Base-by-base conservation (phyloP, 805 yeast genomes). In the Yamadazyma phyllophila region DNA sequence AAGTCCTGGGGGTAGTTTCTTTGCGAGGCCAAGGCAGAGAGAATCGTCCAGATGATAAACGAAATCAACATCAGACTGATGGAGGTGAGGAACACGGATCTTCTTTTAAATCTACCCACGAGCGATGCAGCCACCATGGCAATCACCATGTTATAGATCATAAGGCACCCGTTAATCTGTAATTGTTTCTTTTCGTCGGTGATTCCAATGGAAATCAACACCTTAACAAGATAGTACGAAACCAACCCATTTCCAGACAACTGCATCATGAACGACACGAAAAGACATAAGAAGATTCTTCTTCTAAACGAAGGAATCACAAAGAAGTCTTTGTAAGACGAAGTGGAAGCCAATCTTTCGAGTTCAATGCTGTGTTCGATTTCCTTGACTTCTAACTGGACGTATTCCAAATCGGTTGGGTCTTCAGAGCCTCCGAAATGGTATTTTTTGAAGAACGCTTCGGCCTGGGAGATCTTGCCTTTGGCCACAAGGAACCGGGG, bases 171-270 rank as follows among this genome's bases (percentile, higher is more conserved):
- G 56, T 78, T 78, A 56, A 77, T 70, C 41, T 71, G 57, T 44
- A 77, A 66, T 59, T 78, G 78, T 43, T 63, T 60, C 43, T 60
- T 60, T 24, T 67, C 62, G 11, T 64, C 66, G 38, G 76, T 75
- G 54, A 79, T 74, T 47, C 85, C 83, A 57, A 79, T 76, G 20
- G 79, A 71, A 45, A 61, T 56, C 50, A 80, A 67, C 10, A 80
- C 83, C 52, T 69, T 66, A 48, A 67, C 62, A 50, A 77, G 61
- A 58, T 77, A 77, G 65, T 75, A 77, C 3, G 79, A 71, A 24
- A 76, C 76, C 47, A 77, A 60, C 44, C 78, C 78, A 52, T 74
- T 75, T 54, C 82, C 82, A n/a, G 78, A 71, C 37, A 43, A 45
- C 42, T 47, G 50, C 43, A 41, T 40, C 31, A 46, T 16, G 13